Evolutionary conservation across 805 yeast species (phyloP), one percentile per base, ranked within the genome.

Genomic region (Lachancea dasiensis): DNA sequence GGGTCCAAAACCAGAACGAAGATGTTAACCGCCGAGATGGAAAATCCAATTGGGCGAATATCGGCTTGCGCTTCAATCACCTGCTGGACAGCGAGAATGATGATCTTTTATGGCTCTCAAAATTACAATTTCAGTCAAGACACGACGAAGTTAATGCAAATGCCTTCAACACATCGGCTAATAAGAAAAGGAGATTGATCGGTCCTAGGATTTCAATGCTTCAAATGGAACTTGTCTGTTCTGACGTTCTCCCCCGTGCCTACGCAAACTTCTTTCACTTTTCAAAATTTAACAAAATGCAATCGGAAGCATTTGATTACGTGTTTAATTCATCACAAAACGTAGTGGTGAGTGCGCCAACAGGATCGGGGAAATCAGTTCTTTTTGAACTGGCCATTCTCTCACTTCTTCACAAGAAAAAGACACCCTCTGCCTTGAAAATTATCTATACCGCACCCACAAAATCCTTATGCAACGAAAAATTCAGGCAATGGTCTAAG

Each of bases 351-450:
- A 65, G 75, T 27, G 61, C 80, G 4, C 81, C 81, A 1, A 73
- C 80, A 0, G 80, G 81, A 0, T 73, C 81, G 0, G 80, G 81
- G 0, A 75, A 75, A 45, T 73, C 80, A 0, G 77, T 67, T 0
- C 50, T 75, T 4, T 73, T 73, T 48, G 80, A 75, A 49, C 49
- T 75, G 27, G 77, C 79, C 0, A 70, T 75, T 2, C 42, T 72
- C 16, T 52, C 63, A 27, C 52, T 62, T 6, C 48, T 65, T 16
- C 57, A 54, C 15, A 56, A 56, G 20, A 40, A 48, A 8, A 52
- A 58, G 21, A 49, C 49, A 24, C 19, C 24, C 5, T 35, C 33
- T 10, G 58, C 60, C 34, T 39, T 58, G 6, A 67, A 64, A 48
- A 59, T 64, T 4, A 47, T 75, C 2, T 77, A 77, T 44, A 64